Base-by-base conservation (phyloP, 306 rosid species). In the Acacia confusa region DNA sequence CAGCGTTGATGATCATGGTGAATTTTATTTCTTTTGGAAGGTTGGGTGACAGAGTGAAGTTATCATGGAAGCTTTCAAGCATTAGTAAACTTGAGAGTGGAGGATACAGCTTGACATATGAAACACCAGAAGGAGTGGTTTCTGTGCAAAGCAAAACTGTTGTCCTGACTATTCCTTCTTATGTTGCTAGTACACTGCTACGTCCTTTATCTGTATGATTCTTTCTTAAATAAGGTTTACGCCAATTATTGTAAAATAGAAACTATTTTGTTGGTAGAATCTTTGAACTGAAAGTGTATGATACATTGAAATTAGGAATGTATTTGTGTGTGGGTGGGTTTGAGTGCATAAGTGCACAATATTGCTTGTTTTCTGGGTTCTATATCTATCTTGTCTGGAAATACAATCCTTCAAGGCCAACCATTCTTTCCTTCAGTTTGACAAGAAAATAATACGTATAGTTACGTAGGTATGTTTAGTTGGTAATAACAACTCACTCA, bases 21-120 rank as follows among this genome's bases (percentile, higher is more conserved):
- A 79, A 78, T 70, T 84, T 67, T 79, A 61, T 57, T 86, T 75
- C 22, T 80, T 72, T 78, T 83, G 84, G 84, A 85, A 95, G 99
- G 85, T 86, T 95, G 88, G 99, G 97, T 70, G 81, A 75, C 87
- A 93, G 86, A 75, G 94, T 95, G 72, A 95, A 93, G 74, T 74
- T 93, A 83, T 92, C 96, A 77, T 95, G 98, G 98, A 95, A 92
- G 89, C 99, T 95, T 89, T 86, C 86, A 64, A 83, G 89, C 73
- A 84, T 95, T 78, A 85, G 87, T 85, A 91, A 93, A 86, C 81
- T 87, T 86, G 96, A 90, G 65, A 83, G 82, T 48, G 94, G 99
- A 75, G 88, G 79, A 69, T 95, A 90, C 87, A 83, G 63, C 86
- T 85, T 95, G 90, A 87, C 90, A 70, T 95, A 93, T 74, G 97